Evolutionary conservation across 768 basidiomycete species (phyloP), one percentile per base, ranked within the genome.

Genomic region (Glaciozyma antarctica): DNA sequence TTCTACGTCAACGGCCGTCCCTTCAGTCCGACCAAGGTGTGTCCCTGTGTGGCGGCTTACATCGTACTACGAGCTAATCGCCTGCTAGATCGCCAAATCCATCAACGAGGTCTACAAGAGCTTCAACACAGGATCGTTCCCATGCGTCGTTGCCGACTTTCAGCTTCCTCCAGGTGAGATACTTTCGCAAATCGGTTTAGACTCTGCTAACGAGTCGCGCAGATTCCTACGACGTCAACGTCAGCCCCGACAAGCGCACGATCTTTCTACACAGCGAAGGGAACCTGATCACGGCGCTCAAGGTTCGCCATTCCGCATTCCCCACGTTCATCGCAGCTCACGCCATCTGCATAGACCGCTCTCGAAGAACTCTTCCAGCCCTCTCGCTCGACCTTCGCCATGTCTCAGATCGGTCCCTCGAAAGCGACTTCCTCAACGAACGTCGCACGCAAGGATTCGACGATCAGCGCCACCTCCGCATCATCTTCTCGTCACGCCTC

Each of bases 231-330:
- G 95, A 99, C 74, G 85, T 99, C 73, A 99, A 99, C 67, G 88
- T 98, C 65, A 89, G 86, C 67, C 94, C 95, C 0, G 95, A 98
- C 78, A 99, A 98, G 74, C 82, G 94, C n/a, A 93, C 90, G 0
- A 87, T 98, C 45, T 85, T 95, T 58, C 73, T 99, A 16, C 91
- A 97, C 71, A 86, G 86, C 75, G 94, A 99, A 75, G 81, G 80
- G 16, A 87, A 86, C 66, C 77, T 99, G 22, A 81, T 98, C 0
- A 77, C 82, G 4, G 84, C 85, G 0, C 80, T 98, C 48, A 92
- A 88, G 79, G 90, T 90, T 61, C 19, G 76, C 54, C 21, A 54
- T 43, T 60, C 34, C 38, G 38, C 10, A 41, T 53, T 38, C 6
- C 17, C n/a, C 28, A 10, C 7, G 22, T 15, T 0, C 24, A 22